Conservation (phyloP, 2,329 filamentous ascomycete species). For the Apiospora pterosperma region DNA sequence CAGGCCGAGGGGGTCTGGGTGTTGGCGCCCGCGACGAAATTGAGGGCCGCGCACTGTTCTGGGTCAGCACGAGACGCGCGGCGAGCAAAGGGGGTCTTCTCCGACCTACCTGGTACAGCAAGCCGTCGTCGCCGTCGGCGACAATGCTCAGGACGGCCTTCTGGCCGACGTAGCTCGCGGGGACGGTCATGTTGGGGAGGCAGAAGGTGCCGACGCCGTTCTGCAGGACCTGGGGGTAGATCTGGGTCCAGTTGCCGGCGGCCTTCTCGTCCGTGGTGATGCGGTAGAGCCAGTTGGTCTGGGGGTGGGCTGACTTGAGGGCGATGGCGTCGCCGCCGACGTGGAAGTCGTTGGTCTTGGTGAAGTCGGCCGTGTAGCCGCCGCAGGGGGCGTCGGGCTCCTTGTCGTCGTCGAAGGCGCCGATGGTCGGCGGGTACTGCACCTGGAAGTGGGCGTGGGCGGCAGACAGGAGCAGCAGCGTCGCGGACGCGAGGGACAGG, state of each 20-base stretch:
- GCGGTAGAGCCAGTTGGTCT: constrained; percentile 55
- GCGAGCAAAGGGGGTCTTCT: background rate
- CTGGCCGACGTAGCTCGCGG: constrained; percentile 48
- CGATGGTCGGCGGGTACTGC: constrained; percentile 43
- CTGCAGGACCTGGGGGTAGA: constrained; percentile 52
- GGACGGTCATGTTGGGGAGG: constrained; percentile 44
- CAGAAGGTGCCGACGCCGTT: constrained; percentile 54
- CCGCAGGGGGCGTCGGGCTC: constrained; percentile 51
- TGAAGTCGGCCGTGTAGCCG: constrained; percentile 45
- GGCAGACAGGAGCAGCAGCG: constrained; percentile 35
- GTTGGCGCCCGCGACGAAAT: constrained; percentile 46
- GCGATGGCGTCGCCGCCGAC: constrained; percentile 53
- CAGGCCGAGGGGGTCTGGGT: constrained; percentile 26
- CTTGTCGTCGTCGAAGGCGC: constrained; percentile 43
- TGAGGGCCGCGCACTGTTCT: constrained; percentile 50
- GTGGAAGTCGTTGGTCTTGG: constrained; percentile 47
- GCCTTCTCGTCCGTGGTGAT: constrained; percentile 49
- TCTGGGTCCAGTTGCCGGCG: constrained; percentile 49
- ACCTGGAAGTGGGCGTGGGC: constrained; percentile 54
- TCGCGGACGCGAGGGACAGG: constrained; percentile 26
- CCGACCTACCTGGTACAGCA: constrained; percentile 50
- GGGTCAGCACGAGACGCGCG: background rate
- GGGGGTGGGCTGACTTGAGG: constrained; percentile 45
- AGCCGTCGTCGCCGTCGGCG: constrained; percentile 50
- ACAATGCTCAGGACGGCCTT: constrained; percentile 53